Percentiles rank a stretch among this genome's conserved stretches.
Conservation (phyloP, 2,329 filamentous ascomycete genomes). For the Basipetospora chlamydospora region DNA sequence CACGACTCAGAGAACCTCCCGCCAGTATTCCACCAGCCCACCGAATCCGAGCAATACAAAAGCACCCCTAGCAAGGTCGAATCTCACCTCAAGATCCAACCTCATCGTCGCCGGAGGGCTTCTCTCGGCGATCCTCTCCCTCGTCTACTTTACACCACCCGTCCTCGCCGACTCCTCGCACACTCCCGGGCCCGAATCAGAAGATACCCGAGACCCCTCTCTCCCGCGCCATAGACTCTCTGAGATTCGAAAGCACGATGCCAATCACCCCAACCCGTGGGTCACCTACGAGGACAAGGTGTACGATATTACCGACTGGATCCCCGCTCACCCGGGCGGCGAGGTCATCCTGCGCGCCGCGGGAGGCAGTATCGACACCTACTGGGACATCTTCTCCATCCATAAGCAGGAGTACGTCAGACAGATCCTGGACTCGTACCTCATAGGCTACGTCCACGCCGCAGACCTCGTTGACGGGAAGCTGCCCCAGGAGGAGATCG, state of each 20-base stretch:
- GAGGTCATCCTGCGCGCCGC: conserved; percentile 53
- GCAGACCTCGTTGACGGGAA: conserved; percentile 43
- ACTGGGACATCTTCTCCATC: conserved; percentile 58
- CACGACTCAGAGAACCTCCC: too few relatives aligned
- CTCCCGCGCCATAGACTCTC: conserved; percentile 34
- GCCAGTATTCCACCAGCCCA: too few relatives aligned
- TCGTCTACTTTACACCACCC: conserved; percentile 1
- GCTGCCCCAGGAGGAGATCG: conserved; percentile 36
- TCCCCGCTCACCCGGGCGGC: conserved; percentile 50
- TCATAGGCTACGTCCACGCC: conserved; percentile 45
- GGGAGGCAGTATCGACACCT: conserved; percentile 49
- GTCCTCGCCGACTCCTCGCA: neutral
- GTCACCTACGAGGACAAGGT: conserved; percentile 49
- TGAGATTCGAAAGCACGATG: conserved; percentile 38
- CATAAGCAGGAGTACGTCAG: conserved; percentile 51
- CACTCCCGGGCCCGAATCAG: neutral
- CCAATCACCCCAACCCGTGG: conserved; percentile 41
- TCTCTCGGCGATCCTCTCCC: neutral
- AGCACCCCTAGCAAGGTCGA: neutral
- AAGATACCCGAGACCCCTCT: conserved; percentile 19
- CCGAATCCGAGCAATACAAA: too few relatives aligned
- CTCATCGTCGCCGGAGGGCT: neutral
- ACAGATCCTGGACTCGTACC: conserved; percentile 49
- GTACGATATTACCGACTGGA: conserved; percentile 58
- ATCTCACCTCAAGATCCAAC: neutral